Base-by-base conservation (phyloP, 495 filamentous ascomycete species). In the Penicillium antarcticum region DNA sequence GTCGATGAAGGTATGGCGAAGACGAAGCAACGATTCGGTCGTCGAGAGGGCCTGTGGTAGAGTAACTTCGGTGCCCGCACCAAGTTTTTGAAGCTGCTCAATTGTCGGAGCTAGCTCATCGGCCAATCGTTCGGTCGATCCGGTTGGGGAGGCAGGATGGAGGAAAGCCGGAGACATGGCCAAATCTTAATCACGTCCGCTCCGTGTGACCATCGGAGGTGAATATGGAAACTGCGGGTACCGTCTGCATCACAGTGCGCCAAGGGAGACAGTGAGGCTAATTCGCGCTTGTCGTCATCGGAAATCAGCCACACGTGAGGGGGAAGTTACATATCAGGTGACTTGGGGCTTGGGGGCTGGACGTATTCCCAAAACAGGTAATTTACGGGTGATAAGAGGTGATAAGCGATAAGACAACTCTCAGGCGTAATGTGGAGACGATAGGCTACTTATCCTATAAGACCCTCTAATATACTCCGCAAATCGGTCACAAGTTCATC, bases 131-230 rank as follows among this genome's bases (percentile, higher is more conserved):
- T 82, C 81, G 49, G 78, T 73, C 55, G 76, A 69, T 42, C 78
- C 76, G 55, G 83, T 80, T 12, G 84, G 86, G 41, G 83, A 88
- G 56, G 84, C 80, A 51, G 83, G 78, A 62, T 78, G 80, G 53
- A 61, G 57, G 58, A 81, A 72, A 42, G 61, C 47, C 37, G 58
- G 72, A 69, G 50, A 70, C 61, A 63, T 64, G 61, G 60, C 71
- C 53, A 57, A 67, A 69, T 61, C 57, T 70, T 67, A 67, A 58
- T 66, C 65, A 68, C 63, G 62, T 64, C 66, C 67, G 60, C 56
- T 53, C 59, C 61, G 66, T 58, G 51, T 52, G 53, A 71, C 69
- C 70, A 72, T 64, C 69, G 67, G 60, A 70, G 64, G 68, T 69
- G 56, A 67, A 65, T 61, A 52, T 55, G 55, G 62, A 59, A 59